Base-by-base conservation (phyloP, 257 asterid species). In the Schizonepeta tenuifolia region DNA sequence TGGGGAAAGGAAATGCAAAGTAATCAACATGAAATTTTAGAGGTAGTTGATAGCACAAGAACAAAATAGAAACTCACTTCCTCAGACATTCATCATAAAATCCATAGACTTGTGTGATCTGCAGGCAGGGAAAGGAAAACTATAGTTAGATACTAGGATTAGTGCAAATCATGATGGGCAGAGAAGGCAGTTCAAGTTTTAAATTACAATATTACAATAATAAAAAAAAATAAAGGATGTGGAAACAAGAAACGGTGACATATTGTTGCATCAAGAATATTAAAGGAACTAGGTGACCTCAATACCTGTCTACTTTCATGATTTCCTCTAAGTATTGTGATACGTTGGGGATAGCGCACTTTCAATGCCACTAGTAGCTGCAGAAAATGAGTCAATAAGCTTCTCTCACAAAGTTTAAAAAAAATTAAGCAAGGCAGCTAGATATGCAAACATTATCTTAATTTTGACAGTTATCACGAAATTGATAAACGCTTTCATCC, bases 51-150 rank as follows among this genome's bases (percentile, higher is more conserved):
- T 70, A 55, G 40, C 47, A 36, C n/a, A 36, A 63, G 35, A 54
- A 50, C 12, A 75, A 22, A 51, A 41, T 9, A 71, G 77, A 70
- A 40, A 87, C 96, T 90, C 82, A 90, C 96, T 90, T 90, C 80
- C 95, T 80, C 70, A 90, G 80, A 75, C 96, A 90, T 85, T 90
- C 96, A 81, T 90, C 96, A 67, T 90, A 90, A 80, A 90, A 90
- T 46, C 96, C 96, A 77, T 90, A 90, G 44, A 90, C 96, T 81
- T 90, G 96, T 5, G 96, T 90, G 64, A 90, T 90, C 95, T 89
- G 92, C 82, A 77, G 38, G 83, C 64, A 75, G 35, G 72, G 40
- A 58, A 53, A 51, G 36, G 59, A 76, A 38, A 56, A 64, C 59
- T 22, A 64, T 2, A 28, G 47, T 51, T 78, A 60, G 74, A 49